Evolutionary conservation across 129 eudicot genomes (phyloP), one percentile per base, ranked within the genome.

Genomic region (Helianthus tuberosus): DNA sequence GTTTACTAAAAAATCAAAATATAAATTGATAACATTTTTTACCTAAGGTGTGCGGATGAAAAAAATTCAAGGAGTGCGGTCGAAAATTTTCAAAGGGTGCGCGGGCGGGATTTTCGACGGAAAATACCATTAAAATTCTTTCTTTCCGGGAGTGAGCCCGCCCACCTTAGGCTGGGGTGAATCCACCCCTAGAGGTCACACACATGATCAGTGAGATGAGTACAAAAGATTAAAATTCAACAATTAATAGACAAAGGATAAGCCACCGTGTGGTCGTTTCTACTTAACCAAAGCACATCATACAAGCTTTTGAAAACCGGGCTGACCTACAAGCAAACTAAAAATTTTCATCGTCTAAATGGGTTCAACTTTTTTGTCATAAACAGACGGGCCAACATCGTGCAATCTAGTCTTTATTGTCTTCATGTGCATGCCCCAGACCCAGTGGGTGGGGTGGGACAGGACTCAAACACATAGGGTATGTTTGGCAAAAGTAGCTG

Each of bases 341-440:
- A 14, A 14, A n/a, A 52, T 25, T n/a, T 52, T 15, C 23, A 52
- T n/a, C 58, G 15, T 52, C 58, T n/a, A 52, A 6, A 52, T 52
- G 25, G 20, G 41, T 48, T 68, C 43, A 51, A 32, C 36, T 0
- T n/a, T 51, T 16, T 69, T 2, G 72, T 68, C 59, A 44, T 59
- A 67, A 54, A 57, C 2, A 67, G 51, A 67, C 10, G 8, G 38
- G 59, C 36, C 68, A 76, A 76, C 41, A 44, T 66, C 80, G 69
- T 44, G 68, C 62, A 48, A 77, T 77, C 81, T 58, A 59, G 29
- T 47, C 41, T 67, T 68, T 67, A 68, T 68, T 68, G 81, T 76
- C 70, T 68, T 68, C 69, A 58, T 68, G 74, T 76, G 74, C 75
- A 77, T 77, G 63, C 53, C 36, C 63, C 61, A 46, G 63, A 43